Evolutionary conservation across 345 rosid genomes (phyloP).

Genomic region (Mallotus nudiflorus): DNA sequence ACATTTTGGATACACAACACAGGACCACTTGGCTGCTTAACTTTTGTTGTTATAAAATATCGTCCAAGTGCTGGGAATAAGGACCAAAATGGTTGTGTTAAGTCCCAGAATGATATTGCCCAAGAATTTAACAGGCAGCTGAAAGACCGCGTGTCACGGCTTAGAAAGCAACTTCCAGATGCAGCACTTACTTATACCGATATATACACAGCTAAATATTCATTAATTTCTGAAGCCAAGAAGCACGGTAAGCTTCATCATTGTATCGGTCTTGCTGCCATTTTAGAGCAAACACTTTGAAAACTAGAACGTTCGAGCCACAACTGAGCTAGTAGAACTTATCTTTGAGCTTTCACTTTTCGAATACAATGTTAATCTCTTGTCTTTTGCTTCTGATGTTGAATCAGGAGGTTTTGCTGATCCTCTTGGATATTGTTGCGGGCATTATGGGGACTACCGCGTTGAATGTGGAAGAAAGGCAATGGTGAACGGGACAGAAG

Average conservation of each 20-base stretch:
- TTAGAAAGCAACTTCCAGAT: conserved; percentile 5
- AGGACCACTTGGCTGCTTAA: conserved; percentile 7
- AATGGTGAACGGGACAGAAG: conserved; percentile 23
- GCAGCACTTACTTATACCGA: background rate
- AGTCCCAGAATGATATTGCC: conserved; percentile 4
- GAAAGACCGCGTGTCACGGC: background rate
- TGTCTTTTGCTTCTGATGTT: background rate
- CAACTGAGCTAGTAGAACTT: background rate
- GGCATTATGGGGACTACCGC: conserved; percentile 5
- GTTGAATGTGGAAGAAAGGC: conserved; percentile 16
- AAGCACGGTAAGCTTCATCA: background rate
- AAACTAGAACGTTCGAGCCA: too few species aligned
- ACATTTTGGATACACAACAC: conserved; percentile 13
- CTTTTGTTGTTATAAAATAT: background rate
- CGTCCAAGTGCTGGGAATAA: background rate
- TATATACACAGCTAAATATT: conserved; percentile 8
- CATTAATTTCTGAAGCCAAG: conserved; percentile 15
- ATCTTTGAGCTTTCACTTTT: too few species aligned
- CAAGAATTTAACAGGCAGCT: conserved; percentile 10
- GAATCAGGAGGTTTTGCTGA: conserved; percentile 26
- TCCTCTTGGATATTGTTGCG: conserved; percentile 26
- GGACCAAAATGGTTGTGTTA: conserved; percentile 4
- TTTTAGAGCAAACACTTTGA: too few species aligned
- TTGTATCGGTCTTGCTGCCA: background rate
- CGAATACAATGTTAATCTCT: background rate